Evolutionary conservation across 192 early-diverging fungal genomes (phyloP), one percentile per base, ranked within the genome.

Genomic region (Cetraspora pellucida): DNA sequence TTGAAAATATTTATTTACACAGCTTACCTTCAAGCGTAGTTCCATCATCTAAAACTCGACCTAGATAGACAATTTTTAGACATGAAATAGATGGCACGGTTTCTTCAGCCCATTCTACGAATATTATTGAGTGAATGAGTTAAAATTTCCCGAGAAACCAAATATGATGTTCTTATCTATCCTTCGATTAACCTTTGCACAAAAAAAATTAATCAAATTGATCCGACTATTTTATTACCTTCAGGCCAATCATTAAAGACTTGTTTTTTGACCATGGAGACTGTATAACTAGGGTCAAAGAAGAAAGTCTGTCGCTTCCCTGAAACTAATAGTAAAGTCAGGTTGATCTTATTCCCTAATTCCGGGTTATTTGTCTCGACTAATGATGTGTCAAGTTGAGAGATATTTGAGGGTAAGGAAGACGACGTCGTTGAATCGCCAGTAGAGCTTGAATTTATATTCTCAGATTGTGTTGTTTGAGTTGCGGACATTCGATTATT

Each of bases 201-300:
- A 57, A 65, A 44, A 61, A 37, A 50, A 65, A 58, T 21, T 52
- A 25, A 47, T 10, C 16, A 28, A 71, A 54, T 27, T 30, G 25
- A 54, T 30, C 10, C 17, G 30, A 31, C 14, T n/a, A 67, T 66
- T 23, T 44, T 59, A 59, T 74, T 74, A 78, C 78, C 78, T 78
- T 79, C 82, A 50, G 84, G 84, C 84, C 84, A 85, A 37, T 54
- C 77, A 25, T 82, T 82, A 57, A 77, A 81, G 46, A 83, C 82
- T 30, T 71, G 73, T 46, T 75, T 52, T 72, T 83, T 85, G 54
- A 85, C 82, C 17, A 52, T 30, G 49, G 77, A 68, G 57, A 85
- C 81, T 11, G 82, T 83, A 21, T 85, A 82, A 64, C 49, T 77
- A 6, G 68, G 74, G 17, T 73, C 50, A 55, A 83, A 85, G 17